Base-by-base conservation (phyloP, 352 stramenopile species). In the Phytophthora constricta region DNA sequence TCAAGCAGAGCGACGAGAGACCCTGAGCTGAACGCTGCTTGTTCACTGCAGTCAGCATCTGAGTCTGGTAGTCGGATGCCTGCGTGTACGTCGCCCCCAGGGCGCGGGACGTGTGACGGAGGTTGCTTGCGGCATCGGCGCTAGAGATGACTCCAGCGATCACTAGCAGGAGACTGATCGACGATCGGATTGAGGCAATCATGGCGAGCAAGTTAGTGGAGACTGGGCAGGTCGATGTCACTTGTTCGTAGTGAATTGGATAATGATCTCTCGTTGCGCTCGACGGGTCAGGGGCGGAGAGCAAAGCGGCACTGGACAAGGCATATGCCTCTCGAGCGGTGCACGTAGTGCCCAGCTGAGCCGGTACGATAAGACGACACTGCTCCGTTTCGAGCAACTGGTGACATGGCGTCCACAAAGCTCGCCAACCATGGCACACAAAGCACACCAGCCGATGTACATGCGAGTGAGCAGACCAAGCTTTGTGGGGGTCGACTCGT, bases 1-100 rank as follows among this genome's bases (percentile, higher is more conserved):
- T 87, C 37, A 65, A 54, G 41, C 79, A 83, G 1, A 85, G 52
- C 5, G 71, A 60, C 14, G 57, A 39, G 13, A 84, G 53, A 0
- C 69, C 71, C 19, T 72, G 43, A 33, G 74, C 72, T 16, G 68
- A 47, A 22, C 79, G 79, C 62, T 85, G 65, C 17, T 60, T 58
- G 51, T 86, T 88, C 33, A 84, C 72, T 45, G 61, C 48, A 48
- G 45, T 41, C 48, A 71, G 57, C 63, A 71, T 71, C 19, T 58
- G 22, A 13, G 48, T 62, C 22, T 66, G 58, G 39, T 68, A 72
- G 9, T 48, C 58, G 51, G 62, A 49, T 4, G 58, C 54, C 39
- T 72, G 65, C 16, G 65, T 68, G 58, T 72, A 72, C 25, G 65
- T 61, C 25, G 31, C 31, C 13, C 67, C 57, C 45, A 72, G 50